Evolutionary conservation across 192 early-diverging fungal species (phyloP).

Genomic region (Coemansia sp.): DNA sequence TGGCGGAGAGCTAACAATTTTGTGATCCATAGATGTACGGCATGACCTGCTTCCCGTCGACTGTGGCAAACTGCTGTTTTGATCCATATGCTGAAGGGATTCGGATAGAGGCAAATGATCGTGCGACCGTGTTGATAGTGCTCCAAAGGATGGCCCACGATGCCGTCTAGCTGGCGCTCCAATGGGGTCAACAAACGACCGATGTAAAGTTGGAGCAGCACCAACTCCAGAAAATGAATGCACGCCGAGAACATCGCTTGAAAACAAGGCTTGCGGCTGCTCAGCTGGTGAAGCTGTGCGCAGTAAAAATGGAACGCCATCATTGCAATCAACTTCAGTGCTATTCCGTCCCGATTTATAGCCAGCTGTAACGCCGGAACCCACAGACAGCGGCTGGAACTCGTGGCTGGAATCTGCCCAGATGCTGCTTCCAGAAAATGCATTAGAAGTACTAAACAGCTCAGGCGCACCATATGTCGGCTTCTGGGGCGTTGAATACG

Average conservation of each 20-base stretch:
- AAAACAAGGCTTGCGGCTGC: slow-evolving; percentile 26
- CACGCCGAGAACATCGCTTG: slow-evolving; percentile 27
- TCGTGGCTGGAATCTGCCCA: not conserved
- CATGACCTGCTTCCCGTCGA: slow-evolving; percentile 6
- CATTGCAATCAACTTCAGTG: not conserved
- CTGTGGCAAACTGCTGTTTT: not conserved
- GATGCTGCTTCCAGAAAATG: not conserved
- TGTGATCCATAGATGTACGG: slow-evolving; percentile 12
- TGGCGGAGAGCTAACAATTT: not conserved
- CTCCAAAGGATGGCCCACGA: slow-evolving; percentile 10
- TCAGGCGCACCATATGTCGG: not conserved
- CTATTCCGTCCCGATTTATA: slow-evolving; percentile 27
- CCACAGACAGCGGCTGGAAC: not conserved
- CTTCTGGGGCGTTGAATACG: slow-evolving; percentile 41
- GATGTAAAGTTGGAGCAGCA: slow-evolving; percentile 6
- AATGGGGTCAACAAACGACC: slow-evolving; percentile 43
- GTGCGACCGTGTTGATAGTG: slow-evolving; percentile 12
- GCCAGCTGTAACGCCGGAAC: slow-evolving; percentile 1
- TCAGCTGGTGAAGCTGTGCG: slow-evolving; percentile 36
- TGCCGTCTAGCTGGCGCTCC: slow-evolving; percentile 35
- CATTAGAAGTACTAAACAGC: not conserved
- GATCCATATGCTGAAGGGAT: slow-evolving; percentile 3
- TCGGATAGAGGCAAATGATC: slow-evolving; percentile 11
- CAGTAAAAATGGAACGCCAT: slow-evolving; percentile 17
- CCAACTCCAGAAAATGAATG: not conserved